Evolutionary conservation across 164 flowering plant species (phyloP).

Genomic region (Brasenia schreberi): DNA sequence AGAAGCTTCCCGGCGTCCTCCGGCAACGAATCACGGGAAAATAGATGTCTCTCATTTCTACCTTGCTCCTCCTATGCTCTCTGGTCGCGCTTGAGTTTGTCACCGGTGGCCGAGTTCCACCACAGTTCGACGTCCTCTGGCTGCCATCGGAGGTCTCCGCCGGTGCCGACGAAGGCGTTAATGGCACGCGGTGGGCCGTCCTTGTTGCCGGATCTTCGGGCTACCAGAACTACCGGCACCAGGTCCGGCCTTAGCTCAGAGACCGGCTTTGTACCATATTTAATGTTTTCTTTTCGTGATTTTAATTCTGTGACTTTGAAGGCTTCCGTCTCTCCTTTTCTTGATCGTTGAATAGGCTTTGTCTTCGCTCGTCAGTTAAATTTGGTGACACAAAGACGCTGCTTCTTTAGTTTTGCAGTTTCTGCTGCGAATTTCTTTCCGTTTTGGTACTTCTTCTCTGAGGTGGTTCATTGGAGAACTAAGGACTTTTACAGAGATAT

Average conservation of each 20-base stretch:
- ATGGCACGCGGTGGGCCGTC: constrained; percentile 69
- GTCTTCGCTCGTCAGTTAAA: not conserved
- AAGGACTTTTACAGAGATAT: too few relatives aligned
- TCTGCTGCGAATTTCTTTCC: not conserved
- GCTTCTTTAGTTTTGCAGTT: too few relatives aligned
- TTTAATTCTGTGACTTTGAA: not conserved
- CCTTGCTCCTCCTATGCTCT: not conserved
- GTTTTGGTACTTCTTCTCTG: not conserved
- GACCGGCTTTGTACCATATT: not conserved
- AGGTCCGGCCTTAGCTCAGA: constrained; percentile 22
- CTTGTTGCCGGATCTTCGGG: constrained; percentile 69
- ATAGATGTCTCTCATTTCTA: not conserved
- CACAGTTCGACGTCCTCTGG: not conserved
- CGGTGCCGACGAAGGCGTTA: constrained; percentile 17
- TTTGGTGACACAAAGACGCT: too few relatives aligned
- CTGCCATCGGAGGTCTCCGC: constrained; percentile 7
- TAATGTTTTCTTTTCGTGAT: not conserved
- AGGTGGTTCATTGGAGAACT: not conserved
- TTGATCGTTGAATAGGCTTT: not conserved
- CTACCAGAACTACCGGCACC: constrained; percentile 68
- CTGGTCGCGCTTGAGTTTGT: not conserved
- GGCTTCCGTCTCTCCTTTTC: not conserved
- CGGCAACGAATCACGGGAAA: not conserved
- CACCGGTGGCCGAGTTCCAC: not conserved
- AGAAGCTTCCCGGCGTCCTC: not conserved